Evolutionary conservation across 805 yeast genomes (phyloP), one percentile per base, ranked within the genome.

Genomic region (Barnettozyma salicaria): DNA sequence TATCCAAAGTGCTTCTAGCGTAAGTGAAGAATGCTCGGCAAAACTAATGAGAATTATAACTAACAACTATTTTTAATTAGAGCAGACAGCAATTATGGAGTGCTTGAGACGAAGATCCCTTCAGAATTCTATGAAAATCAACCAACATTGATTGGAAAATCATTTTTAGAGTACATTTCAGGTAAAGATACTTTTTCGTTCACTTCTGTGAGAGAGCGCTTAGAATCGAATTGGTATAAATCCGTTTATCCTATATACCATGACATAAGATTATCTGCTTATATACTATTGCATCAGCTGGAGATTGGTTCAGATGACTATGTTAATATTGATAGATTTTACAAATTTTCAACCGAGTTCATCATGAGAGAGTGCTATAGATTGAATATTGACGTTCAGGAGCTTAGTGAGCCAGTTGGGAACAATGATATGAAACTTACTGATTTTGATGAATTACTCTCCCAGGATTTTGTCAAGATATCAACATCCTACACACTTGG

Each of bases 391-490:
- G 44, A 43, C n/a, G n/a, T n/a, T n/a, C n/a, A n/a, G n/a, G n/a
- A n/a, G n/a, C n/a, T n/a, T n/a, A n/a, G n/a, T n/a, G n/a, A n/a
- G n/a, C n/a, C n/a, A n/a, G 18, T 23, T 10, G 41, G 47, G 10
- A 39, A 33, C 34, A 35, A 37, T 28, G 50, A 41, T 7, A 37
- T n/a, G 6, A 31, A 51, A 16, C 38, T 42, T 24, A 43, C 49
- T 2, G 64, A 63, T 29, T 44, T 53, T 37, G 53, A 53, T 43
- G 54, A 61, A 14, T 60, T 65, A 27, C 53, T 83, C 27, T 56
- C 70, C 1, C 67, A 68, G 21, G 90, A 82, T 51, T 84, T 77
- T 49, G 68, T 71, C 23, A 69, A 72, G 40, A 78, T 84, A 13
- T 65, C 82, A 1, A 63, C 70, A 1, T 61, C 68, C 27, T 78